Evolutionary conservation across 192 early-diverging fungal species (phyloP).

Genomic region (Chytriomyces confervae): DNA sequence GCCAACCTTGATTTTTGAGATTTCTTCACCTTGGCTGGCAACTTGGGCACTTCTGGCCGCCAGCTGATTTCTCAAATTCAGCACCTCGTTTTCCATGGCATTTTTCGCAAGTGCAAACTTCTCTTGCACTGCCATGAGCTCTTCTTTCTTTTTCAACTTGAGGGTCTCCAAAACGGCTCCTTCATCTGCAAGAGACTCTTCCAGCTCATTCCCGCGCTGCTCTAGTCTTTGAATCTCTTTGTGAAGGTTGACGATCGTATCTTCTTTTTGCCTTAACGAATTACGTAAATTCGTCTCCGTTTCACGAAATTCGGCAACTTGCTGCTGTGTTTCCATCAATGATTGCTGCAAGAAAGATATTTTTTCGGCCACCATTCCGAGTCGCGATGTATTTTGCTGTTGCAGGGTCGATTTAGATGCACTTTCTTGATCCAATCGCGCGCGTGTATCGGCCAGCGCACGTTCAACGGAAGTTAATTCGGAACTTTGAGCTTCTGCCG

Average conservation of each 20-base stretch:
- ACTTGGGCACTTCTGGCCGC: constrained; percentile 37
- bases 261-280: constrained; percentile 43
- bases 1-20: constrained; percentile 41
- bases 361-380: constrained; percentile 52
- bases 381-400: constrained; percentile 47
- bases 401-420: constrained; percentile 39
- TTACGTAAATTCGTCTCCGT: constrained; percentile 40
- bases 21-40: constrained; percentile 36
- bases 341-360: constrained; percentile 48
- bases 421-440: constrained; percentile 42
- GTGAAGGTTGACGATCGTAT: constrained; percentile 44
- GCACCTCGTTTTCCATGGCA: constrained; percentile 54
- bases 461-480: constrained; percentile 34
- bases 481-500: neutral
- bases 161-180: constrained; percentile 32
- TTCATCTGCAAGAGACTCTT: constrained; percentile 35
- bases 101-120: constrained; percentile 51
- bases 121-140: constrained; percentile 57
- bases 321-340: constrained; percentile 50
- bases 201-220: constrained; percentile 25
- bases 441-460: constrained; percentile 32
- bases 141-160: constrained; percentile 55
- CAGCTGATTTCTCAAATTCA: constrained; percentile 47
- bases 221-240: constrained; percentile 34
- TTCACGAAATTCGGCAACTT: constrained; percentile 47